A percentile compares a stretch with the other conserved stretches of the same genome.
Conservation (phyloP, 169 alveolate species). For the Plasmodium sp. region DNA sequence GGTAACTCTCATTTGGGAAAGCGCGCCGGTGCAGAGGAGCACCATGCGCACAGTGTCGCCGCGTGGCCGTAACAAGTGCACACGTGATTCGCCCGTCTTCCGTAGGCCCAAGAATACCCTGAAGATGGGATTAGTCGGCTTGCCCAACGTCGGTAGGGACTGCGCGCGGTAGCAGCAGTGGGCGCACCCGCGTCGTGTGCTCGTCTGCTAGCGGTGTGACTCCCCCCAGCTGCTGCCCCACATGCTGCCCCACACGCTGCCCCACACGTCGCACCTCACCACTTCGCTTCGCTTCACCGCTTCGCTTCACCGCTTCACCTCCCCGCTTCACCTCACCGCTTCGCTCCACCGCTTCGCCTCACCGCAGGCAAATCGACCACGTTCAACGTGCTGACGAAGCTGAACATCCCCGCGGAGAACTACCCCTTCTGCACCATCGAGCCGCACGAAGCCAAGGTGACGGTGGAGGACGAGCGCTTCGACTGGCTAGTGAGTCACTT, state of each 20-base stretch:
- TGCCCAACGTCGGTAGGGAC: slow-evolving; percentile 98
- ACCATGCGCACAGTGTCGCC: background rate
- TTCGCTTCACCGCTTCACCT: no score
- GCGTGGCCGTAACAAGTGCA: background rate
- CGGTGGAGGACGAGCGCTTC: slow-evolving; percentile 95
- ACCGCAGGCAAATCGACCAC: slow-evolving; percentile 96
- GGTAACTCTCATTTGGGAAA: slow-evolving; percentile 23
- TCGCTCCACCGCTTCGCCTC: slow-evolving; percentile 69
- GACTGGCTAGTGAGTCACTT: slow-evolving; percentile 94
- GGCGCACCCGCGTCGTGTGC: slow-evolving; percentile 91
- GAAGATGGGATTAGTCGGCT: slow-evolving; percentile 99
- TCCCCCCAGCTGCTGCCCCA: no score
- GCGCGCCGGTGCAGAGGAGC: background rate
- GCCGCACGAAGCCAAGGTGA: slow-evolving; percentile 96
- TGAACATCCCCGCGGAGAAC: slow-evolving; percentile 97
- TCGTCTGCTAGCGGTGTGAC: background rate
- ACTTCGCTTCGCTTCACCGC: no score
- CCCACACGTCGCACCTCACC: no score
- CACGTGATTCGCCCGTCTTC: background rate
- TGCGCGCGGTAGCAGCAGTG: slow-evolving; percentile 92
- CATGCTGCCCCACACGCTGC: no score
- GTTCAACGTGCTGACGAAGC: slow-evolving; percentile 96
- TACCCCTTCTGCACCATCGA: slow-evolving; percentile 97
- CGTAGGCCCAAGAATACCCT: slow-evolving; percentile 90
- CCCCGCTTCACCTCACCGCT: background rate